phyloP scores from a whole-genome alignment of 495 filamentous ascomycete species.

The Penicillium macrosclerotiorum region DNA sequence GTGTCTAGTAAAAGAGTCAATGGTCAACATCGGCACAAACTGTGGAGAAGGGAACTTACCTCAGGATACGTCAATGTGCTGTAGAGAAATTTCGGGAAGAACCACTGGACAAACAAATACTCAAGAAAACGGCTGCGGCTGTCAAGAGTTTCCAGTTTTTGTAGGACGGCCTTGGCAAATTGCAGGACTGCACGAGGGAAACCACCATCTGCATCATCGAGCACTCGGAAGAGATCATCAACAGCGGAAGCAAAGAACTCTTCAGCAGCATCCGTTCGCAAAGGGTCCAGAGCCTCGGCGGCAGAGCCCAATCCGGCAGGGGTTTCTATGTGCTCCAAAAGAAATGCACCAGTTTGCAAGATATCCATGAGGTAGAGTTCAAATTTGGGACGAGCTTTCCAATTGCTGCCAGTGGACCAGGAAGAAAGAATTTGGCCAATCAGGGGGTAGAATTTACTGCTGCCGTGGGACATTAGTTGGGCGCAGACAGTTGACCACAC shows the following conservation, averaged over 20 bases:
- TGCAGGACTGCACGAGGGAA: conserved; percentile 82
- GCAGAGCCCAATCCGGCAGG: conserved; percentile 38
- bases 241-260: conserved; percentile 87
- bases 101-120: conserved; percentile 86
- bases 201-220: conserved; percentile 73
- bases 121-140: conserved; percentile 67
- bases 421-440: conserved; percentile 62
- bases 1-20: conserved; percentile 48
- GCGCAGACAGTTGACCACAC: conserved; percentile 88
- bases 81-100: conserved; percentile 82
- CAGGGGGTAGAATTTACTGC: conserved; percentile 41
- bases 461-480: conserved; percentile 54
- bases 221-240: conserved; percentile 76
- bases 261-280: conserved; percentile 75
- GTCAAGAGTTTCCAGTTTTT: conserved; percentile 68
- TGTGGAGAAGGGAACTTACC: conserved; percentile 43
- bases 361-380: conserved; percentile 93
- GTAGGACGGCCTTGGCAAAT: conserved; percentile 76
- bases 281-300: conserved; percentile 57
- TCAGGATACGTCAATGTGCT: conserved; percentile 88
- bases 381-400: conserved; percentile 84
- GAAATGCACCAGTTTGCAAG: conserved; percentile 85
- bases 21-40: conserved; percentile 7
- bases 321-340: conserved; percentile 75
- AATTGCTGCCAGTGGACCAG: conserved; percentile 82